Conservation (phyloP, 345 rosid species). For the Eutrema japonicum region DNA sequence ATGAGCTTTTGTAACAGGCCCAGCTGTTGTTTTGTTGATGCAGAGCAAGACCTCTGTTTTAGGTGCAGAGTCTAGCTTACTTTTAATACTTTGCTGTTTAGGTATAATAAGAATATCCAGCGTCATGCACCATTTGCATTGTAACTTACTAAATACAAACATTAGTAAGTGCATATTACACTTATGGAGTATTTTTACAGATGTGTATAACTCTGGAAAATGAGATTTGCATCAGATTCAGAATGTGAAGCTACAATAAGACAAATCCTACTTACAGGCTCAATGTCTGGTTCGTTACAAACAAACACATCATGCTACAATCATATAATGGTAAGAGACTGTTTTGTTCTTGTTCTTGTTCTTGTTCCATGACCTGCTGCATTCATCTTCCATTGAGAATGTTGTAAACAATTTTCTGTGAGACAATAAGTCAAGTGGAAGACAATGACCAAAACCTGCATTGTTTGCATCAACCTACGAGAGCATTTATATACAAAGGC, state of each 20-base stretch:
- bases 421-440: not conserved
- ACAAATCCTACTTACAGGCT: not conserved
- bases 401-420: slow-evolving; percentile 1
- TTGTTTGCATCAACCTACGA: not conserved
- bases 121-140: not conserved
- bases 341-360: slow-evolving; percentile 17
- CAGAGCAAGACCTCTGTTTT: too few species aligned
- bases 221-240: slow-evolving; percentile 6
- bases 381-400: not conserved
- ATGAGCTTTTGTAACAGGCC: too few species aligned
- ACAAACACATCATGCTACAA: slow-evolving; percentile 24
- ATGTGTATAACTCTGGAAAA: not conserved
- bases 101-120: not conserved
- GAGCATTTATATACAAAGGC: slow-evolving; percentile 5
- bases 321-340: not conserved
- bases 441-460: slow-evolving; percentile 15
- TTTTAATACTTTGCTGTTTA: too few species aligned
- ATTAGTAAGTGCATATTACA: not conserved
- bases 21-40: too few species aligned
- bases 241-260: not conserved
- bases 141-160: not conserved
- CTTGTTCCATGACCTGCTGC: slow-evolving; percentile 25
- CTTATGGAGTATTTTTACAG: not conserved
- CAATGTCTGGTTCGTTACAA: slow-evolving; percentile 13
- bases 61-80: too few species aligned